phyloP scores from a whole-genome alignment of 805 yeast genomes.

The Myxozyma geophila region DNA sequence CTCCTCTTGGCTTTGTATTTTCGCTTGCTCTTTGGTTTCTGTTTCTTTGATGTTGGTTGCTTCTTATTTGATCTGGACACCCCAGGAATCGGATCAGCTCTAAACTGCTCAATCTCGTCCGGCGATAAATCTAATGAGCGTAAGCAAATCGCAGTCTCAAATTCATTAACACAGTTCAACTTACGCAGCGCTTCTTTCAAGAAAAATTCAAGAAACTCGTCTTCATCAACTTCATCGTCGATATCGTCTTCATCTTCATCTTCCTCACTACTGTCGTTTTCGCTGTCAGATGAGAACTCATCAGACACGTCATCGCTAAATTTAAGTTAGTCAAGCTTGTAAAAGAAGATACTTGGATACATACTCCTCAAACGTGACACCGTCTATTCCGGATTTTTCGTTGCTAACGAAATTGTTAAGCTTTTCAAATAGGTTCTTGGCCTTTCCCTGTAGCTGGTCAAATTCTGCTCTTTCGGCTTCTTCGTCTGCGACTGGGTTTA shows the following conservation, averaged over 20 bases:
- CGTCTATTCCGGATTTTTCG: constrained; percentile 32
- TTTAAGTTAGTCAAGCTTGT: background rate
- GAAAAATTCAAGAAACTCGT: constrained; percentile 71
- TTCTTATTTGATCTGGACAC: background rate
- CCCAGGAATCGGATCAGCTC: constrained; percentile 38
- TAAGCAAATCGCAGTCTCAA: background rate
- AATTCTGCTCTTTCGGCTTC: constrained; percentile 4
- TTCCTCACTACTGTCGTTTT: constrained; percentile 23
- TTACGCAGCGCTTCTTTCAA: constrained; percentile 55
- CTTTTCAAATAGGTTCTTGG: constrained; percentile 3
- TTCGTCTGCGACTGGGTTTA: background rate
- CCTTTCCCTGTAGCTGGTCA: constrained; percentile 8
- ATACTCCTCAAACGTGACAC: constrained; percentile 33
- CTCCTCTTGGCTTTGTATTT: background rate
- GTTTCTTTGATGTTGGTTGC: background rate
- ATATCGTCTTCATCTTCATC: constrained; percentile 71
- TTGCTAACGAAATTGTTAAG: constrained; percentile 28
- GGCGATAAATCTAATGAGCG: constrained; percentile 47
- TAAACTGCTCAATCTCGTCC: constrained; percentile 51
- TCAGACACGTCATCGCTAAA: constrained; percentile 26
- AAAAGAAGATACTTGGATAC: background rate
- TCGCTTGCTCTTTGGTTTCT: background rate
- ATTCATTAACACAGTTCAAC: background rate
- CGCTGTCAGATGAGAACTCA: constrained; percentile 26
- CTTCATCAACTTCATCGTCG: constrained; percentile 57